Base-by-base conservation (phyloP, 306 rosid species). In the Herpetospermum pedunculosum region DNA sequence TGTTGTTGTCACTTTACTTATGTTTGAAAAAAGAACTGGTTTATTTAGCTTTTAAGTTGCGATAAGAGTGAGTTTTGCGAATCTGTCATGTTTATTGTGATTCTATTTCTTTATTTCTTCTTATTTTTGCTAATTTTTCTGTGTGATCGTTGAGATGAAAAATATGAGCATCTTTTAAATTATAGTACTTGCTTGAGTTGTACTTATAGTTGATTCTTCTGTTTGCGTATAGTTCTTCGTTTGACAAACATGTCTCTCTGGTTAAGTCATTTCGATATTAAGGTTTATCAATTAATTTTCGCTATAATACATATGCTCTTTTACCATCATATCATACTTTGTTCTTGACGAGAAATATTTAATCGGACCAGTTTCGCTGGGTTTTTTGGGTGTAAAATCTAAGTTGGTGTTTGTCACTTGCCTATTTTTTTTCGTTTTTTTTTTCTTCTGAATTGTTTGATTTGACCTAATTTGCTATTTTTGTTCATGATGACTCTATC, bases 401-500 rank as follows among this genome's bases (percentile, higher is more conserved):
- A 19, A 4, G 47, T 70, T 9, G 47, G 16, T 38, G 49, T 8
- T 34, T 44, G 34, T 46, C n/a, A n/a, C n/a, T n/a, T 69, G 12
- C n/a, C 43, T 62, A 14, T 63, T 6, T 9, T n/a, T 4, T 48
- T 9, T 32, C 50, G 26, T 49, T 70, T 7, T 57, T 5, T 5
- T 46, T 40, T 2, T 47, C 15, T 3, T 52, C 14, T 38, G 48
- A 37, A 32, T 59, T 28, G 35, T 34, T 63, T 32, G 32, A 40
- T 44, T 67, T 75, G 46, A 28, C 26, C 28, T 26, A 1, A n/a
- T 76, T 68, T 30, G 12, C 46, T 21, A 19, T 14, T 23, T n/a
- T 21, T 38, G 9, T 58, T 70, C n/a, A 16, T 88, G 98, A 92
- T 97, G 21, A 92, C 97, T 71, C 88, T 92, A 90, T 87, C 98